These are phyloP conservation scores for Mollisiaceae sp. DNA, from an alignment of 2,329 filamentous ascomycete species.

Conservation along the genomic window DNA sequence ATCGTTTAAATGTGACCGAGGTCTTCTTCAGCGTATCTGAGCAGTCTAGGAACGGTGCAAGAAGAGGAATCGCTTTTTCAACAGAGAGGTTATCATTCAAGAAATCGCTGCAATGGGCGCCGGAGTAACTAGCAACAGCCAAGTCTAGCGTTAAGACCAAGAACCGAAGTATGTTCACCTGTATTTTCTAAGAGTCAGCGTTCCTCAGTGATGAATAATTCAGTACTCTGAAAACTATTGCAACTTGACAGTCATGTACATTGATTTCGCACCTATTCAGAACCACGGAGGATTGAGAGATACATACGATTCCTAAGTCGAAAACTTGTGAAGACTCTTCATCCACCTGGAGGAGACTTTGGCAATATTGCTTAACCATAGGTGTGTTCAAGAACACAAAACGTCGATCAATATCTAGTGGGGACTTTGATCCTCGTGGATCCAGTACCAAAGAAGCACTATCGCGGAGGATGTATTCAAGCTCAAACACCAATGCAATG, in stretches of 20 bases:
- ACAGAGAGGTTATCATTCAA: not conserved
- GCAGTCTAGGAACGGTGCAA: not conserved
- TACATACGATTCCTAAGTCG: constrained; percentile 9
- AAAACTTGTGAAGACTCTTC: not conserved
- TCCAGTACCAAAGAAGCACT: constrained; percentile 12
- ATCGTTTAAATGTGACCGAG: not conserved
- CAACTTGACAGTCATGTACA: not conserved
- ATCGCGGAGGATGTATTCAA: constrained; percentile 17
- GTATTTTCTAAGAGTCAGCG: not conserved
- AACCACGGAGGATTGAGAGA: not conserved
- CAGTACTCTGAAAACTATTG: not conserved
- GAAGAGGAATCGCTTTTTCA: not conserved
- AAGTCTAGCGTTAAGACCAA: constrained; percentile 12
- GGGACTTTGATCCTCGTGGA: not conserved
- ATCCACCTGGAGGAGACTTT: constrained; percentile 10
- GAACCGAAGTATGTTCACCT: constrained; percentile 12
- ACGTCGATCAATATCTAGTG: not conserved
- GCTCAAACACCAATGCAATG: constrained; percentile 11
- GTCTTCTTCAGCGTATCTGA: not conserved
- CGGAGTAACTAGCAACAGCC: constrained; percentile 14
- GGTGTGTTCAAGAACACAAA: constrained; percentile 10
- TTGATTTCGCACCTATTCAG: not conserved
- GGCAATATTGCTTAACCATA: constrained; percentile 15
- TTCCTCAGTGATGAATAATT: not conserved
- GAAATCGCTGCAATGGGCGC: constrained; percentile 12